Conservation (phyloP, 2,329 filamentous ascomycete genomes). For the Microascus cirrosus region DNA sequence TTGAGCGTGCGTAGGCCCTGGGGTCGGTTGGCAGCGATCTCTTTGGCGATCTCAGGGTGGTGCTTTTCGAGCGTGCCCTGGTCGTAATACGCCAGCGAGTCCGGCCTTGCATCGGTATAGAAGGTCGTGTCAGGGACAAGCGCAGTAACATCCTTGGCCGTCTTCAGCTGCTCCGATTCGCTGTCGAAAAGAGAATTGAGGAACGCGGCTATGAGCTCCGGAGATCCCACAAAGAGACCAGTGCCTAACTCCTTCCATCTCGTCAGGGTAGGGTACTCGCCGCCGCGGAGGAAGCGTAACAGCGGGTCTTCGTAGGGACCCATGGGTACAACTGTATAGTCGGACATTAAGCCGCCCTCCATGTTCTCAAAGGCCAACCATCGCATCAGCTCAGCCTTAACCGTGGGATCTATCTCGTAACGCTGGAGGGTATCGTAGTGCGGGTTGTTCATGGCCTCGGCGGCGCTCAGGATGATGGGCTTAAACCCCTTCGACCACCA, state of each 20-base stretch:
- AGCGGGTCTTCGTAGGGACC: conserved; percentile 60
- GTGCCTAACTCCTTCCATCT: conserved; percentile 62
- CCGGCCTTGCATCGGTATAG: conserved; percentile 50
- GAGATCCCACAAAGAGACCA: conserved; percentile 63
- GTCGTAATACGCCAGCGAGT: conserved; percentile 70
- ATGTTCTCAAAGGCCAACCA: conserved; percentile 93
- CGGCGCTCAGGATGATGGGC: conserved; percentile 67
- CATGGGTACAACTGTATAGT: conserved; percentile 80
- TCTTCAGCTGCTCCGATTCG: conserved; percentile 39
- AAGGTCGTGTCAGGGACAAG: conserved; percentile 50
- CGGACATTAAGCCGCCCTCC: conserved; percentile 70
- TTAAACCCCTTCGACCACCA: conserved; percentile 95
- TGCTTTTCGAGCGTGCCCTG: conserved; percentile 46
- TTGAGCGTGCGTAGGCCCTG: conserved; percentile 57
- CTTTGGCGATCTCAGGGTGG: conserved; percentile 57
- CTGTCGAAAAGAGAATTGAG: conserved; percentile 49
- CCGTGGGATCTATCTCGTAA: conserved; percentile 43
- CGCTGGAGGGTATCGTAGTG: conserved; percentile 60
- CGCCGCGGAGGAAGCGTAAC: conserved; percentile 61
- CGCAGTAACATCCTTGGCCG: conserved; percentile 51
- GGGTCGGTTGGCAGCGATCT: conserved; percentile 42
- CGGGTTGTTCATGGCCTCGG: conserved; percentile 75
- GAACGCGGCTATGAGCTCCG: conserved; percentile 49
- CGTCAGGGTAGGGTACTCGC: conserved; percentile 62
- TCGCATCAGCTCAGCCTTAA: conserved; percentile 63